phyloP scores from a whole-genome alignment of 345 rosid species.

The Hibiscus trionum region DNA sequence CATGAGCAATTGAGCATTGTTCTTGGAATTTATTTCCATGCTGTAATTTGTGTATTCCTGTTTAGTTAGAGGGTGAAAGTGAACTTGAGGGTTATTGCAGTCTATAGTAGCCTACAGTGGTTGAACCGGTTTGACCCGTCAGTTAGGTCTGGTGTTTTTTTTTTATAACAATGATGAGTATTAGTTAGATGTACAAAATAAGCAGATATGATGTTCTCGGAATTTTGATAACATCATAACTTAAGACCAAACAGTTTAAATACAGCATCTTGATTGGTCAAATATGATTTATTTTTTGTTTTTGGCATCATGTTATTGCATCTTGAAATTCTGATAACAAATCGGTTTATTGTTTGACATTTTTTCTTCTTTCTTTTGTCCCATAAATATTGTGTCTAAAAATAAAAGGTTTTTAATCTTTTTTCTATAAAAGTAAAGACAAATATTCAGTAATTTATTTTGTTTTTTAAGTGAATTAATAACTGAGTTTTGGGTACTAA shows the following conservation, averaged over 20 bases:
- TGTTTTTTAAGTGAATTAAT: not conserved
- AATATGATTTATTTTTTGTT: not conserved
- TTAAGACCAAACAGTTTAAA: not conserved
- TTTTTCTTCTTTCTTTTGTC: not conserved
- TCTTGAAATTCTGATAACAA: not conserved
- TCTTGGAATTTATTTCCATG: not conserved
- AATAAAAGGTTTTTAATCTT: not conserved
- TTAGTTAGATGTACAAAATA: not conserved
- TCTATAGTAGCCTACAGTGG: not conserved
- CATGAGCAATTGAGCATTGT: constrained; percentile 1
- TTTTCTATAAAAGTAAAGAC: not conserved
- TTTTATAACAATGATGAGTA: not conserved
- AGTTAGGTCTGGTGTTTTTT: not conserved
- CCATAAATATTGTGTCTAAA: too few species aligned
- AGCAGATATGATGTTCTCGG: not conserved
- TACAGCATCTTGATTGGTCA: not conserved
- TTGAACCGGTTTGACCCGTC: not conserved
- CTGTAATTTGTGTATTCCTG: not conserved
- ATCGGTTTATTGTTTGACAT: not conserved
- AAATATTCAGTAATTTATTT: not conserved
- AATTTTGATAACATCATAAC: not conserved
- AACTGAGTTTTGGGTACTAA: not conserved
- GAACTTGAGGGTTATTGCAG: not conserved
- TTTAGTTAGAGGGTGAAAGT: not conserved
- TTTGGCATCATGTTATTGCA: not conserved